Evolutionary conservation across 352 stramenopile genomes (phyloP).

Genomic region (Thalassiosira mediterranea): DNA sequence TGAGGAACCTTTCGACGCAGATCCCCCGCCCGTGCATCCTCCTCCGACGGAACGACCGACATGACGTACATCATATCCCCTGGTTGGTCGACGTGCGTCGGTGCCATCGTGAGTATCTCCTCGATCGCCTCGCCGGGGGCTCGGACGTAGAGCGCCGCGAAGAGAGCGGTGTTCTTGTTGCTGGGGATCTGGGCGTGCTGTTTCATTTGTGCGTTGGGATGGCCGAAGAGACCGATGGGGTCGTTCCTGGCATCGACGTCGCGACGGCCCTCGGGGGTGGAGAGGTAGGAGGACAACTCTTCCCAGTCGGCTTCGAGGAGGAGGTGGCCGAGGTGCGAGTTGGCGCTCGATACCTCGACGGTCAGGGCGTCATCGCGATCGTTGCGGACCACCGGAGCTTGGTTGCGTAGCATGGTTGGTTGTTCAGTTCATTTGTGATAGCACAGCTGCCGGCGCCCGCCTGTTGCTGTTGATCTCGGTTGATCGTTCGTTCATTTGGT

Average conservation of each 20-base stretch:
- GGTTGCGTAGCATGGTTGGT: no score
- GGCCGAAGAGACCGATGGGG: constrained; percentile 32
- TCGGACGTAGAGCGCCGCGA: constrained; percentile 34
- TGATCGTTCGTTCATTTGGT: no score
- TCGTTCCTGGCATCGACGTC: constrained; percentile 28
- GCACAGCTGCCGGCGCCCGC: no score
- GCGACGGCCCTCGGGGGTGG: constrained; percentile 21
- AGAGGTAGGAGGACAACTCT: constrained; percentile 24
- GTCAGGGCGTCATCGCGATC: constrained; percentile 19
- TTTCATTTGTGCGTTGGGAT: background rate
- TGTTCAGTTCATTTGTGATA: no score
- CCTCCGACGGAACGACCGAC: constrained; percentile 37
- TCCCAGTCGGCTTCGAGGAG: constrained; percentile 35
- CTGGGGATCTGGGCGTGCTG: constrained; percentile 3
- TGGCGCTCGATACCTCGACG: constrained; percentile 24
- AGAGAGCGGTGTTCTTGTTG: constrained; percentile 24
- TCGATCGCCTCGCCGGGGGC: constrained; percentile 22
- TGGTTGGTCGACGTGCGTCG: background rate
- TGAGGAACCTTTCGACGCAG: background rate
- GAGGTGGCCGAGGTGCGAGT: constrained; percentile 23
- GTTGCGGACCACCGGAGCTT: no score
- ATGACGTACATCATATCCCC: constrained; percentile 30
- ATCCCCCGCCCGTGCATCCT: constrained; percentile 3
- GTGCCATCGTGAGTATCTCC: constrained; percentile 13
- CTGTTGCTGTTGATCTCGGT: no score